Evolutionary conservation across 1,139 yeast genomes (phyloP).

Genomic region (Debaryomyces coudertii): DNA sequence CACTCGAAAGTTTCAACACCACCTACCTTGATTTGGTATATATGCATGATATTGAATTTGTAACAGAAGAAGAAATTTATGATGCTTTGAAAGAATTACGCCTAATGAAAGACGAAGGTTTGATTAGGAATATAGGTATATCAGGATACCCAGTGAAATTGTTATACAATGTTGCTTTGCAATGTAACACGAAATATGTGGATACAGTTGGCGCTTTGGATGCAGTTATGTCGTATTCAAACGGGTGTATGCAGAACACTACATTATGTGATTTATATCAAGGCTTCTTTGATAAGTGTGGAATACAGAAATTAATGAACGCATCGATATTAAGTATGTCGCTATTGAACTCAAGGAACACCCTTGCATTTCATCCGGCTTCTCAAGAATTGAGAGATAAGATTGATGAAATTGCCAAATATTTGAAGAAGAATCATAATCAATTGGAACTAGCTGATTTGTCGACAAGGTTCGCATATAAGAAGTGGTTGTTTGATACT

Average conservation of each 20-base stretch:
- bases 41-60: constrained; percentile 89
- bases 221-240: constrained; percentile 75
- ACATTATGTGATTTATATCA: constrained; percentile 51
- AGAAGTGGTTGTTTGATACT: constrained; percentile 53
- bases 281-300: constrained; percentile 54
- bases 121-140: constrained; percentile 68
- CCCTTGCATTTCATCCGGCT: constrained; percentile 85
- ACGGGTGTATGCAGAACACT: constrained; percentile 84
- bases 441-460: constrained; percentile 74
- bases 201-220: constrained; percentile 59
- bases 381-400: constrained; percentile 55
- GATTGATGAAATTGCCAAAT: constrained; percentile 57
- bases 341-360: constrained; percentile 64
- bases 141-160: constrained; percentile 87
- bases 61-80: constrained; percentile 52
- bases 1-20: constrained; percentile 67
- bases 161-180: constrained; percentile 52
- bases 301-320: constrained; percentile 61
- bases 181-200: constrained; percentile 26
- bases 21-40: constrained; percentile 76
- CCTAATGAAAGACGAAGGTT: constrained; percentile 63
- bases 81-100: constrained; percentile 67
- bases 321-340: constrained; percentile 94
- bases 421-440: constrained; percentile 38
- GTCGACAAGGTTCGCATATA: constrained; percentile 75